Evolutionary conservation across 371 early-diverging fungal genomes (phyloP), one percentile per base, ranked within the genome.

Genomic region (Phascolomyces articulosus): DNA sequence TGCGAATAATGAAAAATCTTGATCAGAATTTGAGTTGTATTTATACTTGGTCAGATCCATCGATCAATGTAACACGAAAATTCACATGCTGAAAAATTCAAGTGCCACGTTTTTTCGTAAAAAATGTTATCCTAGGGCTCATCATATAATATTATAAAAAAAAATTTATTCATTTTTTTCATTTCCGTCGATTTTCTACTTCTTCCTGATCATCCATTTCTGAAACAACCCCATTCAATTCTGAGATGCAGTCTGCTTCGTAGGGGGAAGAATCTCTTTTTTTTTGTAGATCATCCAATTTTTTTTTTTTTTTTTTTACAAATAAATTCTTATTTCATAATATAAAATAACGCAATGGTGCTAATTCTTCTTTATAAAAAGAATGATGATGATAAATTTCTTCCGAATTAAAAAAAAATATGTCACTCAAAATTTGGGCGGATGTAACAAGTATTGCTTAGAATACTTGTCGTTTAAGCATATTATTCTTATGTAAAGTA

Each of bases 1-100:
- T 31, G 31, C 3, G 3, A 31, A 31, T 31, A 31, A 31, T 3
- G 2, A 34, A 34, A 34, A 34, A 34, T 11, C 11, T 6, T 34
- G 6, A 9, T 6, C 6, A 34, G 34, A 9, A 9, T 34, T 34
- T 34, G 34, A 9, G 51, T n/a, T 23, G 51, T 24, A 23, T 51
- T 23, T 51, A 51, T 51, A 51, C 10, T 3, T 51, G 1, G 26
- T 13, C 51, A 51, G 51, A 51, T 51, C n/a, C 51, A 51, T 24
- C 51, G 24, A 24, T 24, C 15, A 24, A 11, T 4, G 51, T 24
- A 23, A 24, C 51, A 51, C 51, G 2, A 51, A 4, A 23, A 10
- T 51, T 51, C 51, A 51, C 51, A 51, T 51, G 51, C 47, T 51
- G 20, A 7, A 51, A 44, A 18, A 51, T n/a, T n/a, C n/a, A 51